These are phyloP conservation scores for Leccinum truebloodii DNA, from an alignment of 768 basidiomycete genomes.

Conservation along the genomic window DNA sequence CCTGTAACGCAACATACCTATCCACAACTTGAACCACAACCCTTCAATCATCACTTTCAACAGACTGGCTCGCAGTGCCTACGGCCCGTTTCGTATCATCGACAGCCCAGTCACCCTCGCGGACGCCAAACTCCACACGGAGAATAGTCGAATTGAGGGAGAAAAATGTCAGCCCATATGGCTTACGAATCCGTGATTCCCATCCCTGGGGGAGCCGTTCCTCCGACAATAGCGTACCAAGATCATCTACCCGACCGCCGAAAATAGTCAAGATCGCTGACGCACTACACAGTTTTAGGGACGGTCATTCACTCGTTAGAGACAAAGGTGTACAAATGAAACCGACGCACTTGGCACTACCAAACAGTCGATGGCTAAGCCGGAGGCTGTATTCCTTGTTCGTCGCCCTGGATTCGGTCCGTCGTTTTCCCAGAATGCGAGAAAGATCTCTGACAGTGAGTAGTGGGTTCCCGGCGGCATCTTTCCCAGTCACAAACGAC, in stretches of 20 bases:
- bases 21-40: background rate
- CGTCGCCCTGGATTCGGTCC: conserved; percentile 49
- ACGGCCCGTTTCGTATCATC: background rate
- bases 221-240: conserved; percentile 55
- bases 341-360: conserved; percentile 60
- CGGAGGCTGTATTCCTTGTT: conserved; percentile 61
- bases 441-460: conserved; percentile 64
- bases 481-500: conserved; percentile 57
- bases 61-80: background rate
- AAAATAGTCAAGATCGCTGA: conserved; percentile 65
- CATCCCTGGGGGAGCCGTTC: conserved; percentile 73
- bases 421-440: conserved; percentile 56
- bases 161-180: conserved; percentile 57
- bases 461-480: conserved; percentile 43
- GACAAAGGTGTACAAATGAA: background rate
- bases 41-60: background rate
- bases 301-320: background rate
- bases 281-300: conserved; percentile 39
- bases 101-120: conserved; percentile 15
- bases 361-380: conserved; percentile 58
- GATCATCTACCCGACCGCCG: conserved; percentile 57
- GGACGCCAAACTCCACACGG: conserved; percentile 10
- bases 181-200: conserved; percentile 57
- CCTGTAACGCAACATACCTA: background rate
- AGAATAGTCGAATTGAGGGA: conserved; percentile 44